Percentiles rank a stretch among this genome's conserved stretches.
These are phyloP conservation scores for Starmerella khaoyaiensis DNA, from an alignment of 805 yeast genomes.

Conservation along the genomic window DNA sequence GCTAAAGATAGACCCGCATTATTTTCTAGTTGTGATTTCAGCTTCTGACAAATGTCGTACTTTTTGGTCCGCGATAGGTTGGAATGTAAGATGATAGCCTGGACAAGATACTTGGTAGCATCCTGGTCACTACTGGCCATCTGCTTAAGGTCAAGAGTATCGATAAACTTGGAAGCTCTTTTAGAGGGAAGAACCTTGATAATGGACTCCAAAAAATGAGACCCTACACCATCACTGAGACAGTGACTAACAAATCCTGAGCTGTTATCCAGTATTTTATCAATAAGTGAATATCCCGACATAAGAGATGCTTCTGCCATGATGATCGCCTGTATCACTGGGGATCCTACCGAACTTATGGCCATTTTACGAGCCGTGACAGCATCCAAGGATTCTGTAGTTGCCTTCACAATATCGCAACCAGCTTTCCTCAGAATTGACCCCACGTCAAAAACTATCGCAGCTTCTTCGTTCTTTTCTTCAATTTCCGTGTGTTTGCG, in stretches of 20 bases:
- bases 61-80: slow-evolving; percentile 11
- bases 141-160: slow-evolving; percentile 51
- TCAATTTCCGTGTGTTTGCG: slow-evolving; percentile 48
- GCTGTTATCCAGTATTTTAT: slow-evolving; percentile 31
- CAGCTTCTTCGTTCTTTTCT: slow-evolving; percentile 52
- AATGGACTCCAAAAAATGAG: slow-evolving; percentile 72
- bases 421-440: slow-evolving; percentile 24
- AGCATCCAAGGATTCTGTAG: slow-evolving; percentile 27
- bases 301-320: slow-evolving; percentile 12
- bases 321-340: slow-evolving; percentile 40
- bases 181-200: slow-evolving; percentile 53
- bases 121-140: slow-evolving; percentile 55
- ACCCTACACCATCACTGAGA: slow-evolving; percentile 79
- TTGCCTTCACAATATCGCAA: slow-evolving; percentile 26
- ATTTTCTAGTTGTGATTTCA: neutral
- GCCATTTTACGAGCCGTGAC: slow-evolving; percentile 57
- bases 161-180: slow-evolving; percentile 57
- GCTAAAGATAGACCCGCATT: slow-evolving; percentile 1
- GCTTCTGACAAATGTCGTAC: slow-evolving; percentile 6
- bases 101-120: slow-evolving; percentile 68
- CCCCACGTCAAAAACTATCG: slow-evolving; percentile 11
- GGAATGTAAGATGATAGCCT: slow-evolving; percentile 40
- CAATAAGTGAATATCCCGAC: slow-evolving; percentile 10
- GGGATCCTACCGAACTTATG: slow-evolving; percentile 71
- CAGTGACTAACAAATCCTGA: slow-evolving; percentile 67